A percentile compares a stretch with the other conserved stretches of the same genome.
Conservation (phyloP, 225 moss, liverwort and hornwort genomes). For the Takakia lepidozioides region DNA sequence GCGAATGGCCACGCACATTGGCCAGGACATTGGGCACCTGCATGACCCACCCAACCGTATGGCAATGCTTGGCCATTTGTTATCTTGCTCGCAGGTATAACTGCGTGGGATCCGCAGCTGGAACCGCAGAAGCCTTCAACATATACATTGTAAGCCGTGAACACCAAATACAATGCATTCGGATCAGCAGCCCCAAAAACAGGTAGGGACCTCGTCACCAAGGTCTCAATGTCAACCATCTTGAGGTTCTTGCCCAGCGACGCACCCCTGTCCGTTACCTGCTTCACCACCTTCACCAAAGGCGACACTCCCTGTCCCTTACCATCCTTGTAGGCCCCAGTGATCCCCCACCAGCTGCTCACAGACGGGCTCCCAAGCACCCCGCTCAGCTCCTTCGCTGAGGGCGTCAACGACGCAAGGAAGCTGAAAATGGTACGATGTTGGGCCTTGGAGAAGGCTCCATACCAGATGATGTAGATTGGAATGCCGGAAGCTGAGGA, state of each 20-base stretch:
- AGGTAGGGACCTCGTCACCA: constrained; percentile 30
- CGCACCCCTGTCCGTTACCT: constrained; percentile 17
- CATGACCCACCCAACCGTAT: constrained; percentile 71
- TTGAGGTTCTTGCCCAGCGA: constrained; percentile 35
- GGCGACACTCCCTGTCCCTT: constrained; percentile 24
- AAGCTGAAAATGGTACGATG: constrained; percentile 46
- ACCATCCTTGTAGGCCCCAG: constrained; percentile 56
- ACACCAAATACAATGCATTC: constrained; percentile 49
- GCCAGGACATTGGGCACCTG: constrained; percentile 64
- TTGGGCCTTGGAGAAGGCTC: constrained; percentile 40
- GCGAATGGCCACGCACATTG: constrained; percentile 80
- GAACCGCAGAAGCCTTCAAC: constrained; percentile 65
- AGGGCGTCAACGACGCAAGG: constrained; percentile 48
- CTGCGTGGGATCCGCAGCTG: constrained; percentile 58
- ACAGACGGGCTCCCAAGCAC: constrained; percentile 25
- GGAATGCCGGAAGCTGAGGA: constrained; percentile 18
- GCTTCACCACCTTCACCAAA: constrained; percentile 31
- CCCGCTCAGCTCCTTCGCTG: not conserved
- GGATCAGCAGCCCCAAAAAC: constrained; percentile 25
- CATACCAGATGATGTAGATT: constrained; percentile 77
- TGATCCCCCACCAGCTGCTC: constrained; percentile 75
- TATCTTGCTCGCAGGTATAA: constrained; percentile 14
- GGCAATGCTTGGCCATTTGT: constrained; percentile 42
- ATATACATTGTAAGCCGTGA: constrained; percentile 53
- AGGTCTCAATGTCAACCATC: constrained; percentile 40